Base-by-base conservation (phyloP, 148 eudicot species). In the Simmondsia chinensis region DNA sequence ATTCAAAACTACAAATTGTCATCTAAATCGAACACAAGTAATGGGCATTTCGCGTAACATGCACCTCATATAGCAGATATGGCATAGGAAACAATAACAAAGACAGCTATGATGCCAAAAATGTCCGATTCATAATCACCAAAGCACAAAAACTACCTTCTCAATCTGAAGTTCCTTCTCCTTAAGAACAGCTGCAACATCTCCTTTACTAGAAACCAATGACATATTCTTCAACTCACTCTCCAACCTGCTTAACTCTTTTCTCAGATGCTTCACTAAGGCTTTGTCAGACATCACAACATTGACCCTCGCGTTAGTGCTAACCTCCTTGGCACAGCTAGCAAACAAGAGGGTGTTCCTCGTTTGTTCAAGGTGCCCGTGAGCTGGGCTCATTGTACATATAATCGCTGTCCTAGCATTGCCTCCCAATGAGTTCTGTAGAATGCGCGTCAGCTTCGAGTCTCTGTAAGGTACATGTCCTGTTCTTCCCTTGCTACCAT, bases 331-430 rank as follows among this genome's bases (percentile, higher is more conserved):
- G 15, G 99, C 99, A 54, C 96, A 93, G 31, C 70, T 77, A 24
- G 94, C 99, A 30, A 93, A 93, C 40, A 82, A 59, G 12, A 93
- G 94, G 5, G 99, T 82, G 57, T 93, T 93, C 47, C 88, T 82
- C 8, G 99, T 72, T 65, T 93, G 96, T 52, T 93, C 99, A 23
- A 83, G 71, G 46, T 82, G 94, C 43, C 76, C 66, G 46, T 66
- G 94, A 2, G 99, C 96, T 7, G 99, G 99, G 61, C 96, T 77
- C 75, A 93, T 70, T 16, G 96, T 93, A 70, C 99, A 93, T 46
- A 93, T 82, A 19, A 93, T 93, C 43, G 94, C 96, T 12, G 99
- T 93, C 60, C 83, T 77, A 8, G 99, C 96, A 57, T 93, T 93
- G 35, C 99, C 96, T 55, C 99, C 99, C 46, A 93, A 64, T 0